Evolutionary conservation across 1,284 basidiomycete genomes (phyloP).

Genomic region (Lentinula novae-zelandiae): DNA sequence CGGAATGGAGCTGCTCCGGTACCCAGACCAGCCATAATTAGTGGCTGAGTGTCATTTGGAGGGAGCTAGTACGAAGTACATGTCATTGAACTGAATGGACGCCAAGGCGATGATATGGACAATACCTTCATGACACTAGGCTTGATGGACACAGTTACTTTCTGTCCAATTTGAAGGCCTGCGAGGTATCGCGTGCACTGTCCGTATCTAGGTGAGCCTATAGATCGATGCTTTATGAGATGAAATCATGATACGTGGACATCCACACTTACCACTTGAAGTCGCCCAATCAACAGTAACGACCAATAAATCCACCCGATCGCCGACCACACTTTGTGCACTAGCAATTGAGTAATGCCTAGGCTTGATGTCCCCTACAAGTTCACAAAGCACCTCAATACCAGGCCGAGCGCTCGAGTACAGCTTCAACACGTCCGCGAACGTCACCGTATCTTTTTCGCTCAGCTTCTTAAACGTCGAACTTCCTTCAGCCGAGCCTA

Average conservation of each 20-base stretch:
- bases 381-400: slow-evolving; percentile 81
- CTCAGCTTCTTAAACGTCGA: slow-evolving; percentile 93
- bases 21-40: slow-evolving; percentile 98
- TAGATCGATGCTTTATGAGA: slow-evolving; percentile 10
- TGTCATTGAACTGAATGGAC: not conserved
- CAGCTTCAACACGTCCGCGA: slow-evolving; percentile 81
- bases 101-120: slow-evolving; percentile 16
- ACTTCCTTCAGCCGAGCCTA: slow-evolving; percentile 88
- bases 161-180: slow-evolving; percentile 79
- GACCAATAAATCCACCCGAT: slow-evolving; percentile 91
- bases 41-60: slow-evolving; percentile 78
- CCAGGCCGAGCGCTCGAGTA: slow-evolving; percentile 81
- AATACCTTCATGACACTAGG: slow-evolving; percentile 97
- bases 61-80: slow-evolving; percentile 59
- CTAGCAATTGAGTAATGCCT: slow-evolving; percentile 98
- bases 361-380: slow-evolving; percentile 93
- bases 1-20: slow-evolving; percentile 99
- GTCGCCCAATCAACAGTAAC: slow-evolving; percentile 96
- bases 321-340: slow-evolving; percentile 90
- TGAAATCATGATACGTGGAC: not conserved
- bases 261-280: slow-evolving; percentile 63
- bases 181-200: slow-evolving; percentile 97
- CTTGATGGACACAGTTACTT: slow-evolving; percentile 97
- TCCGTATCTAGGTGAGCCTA: slow-evolving; percentile 80
- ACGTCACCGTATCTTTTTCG: slow-evolving; percentile 94